Percentiles rank a stretch among this genome's conserved stretches.
phyloP scores from a whole-genome alignment of 1,139 yeast species.

The Taphrina communis region DNA sequence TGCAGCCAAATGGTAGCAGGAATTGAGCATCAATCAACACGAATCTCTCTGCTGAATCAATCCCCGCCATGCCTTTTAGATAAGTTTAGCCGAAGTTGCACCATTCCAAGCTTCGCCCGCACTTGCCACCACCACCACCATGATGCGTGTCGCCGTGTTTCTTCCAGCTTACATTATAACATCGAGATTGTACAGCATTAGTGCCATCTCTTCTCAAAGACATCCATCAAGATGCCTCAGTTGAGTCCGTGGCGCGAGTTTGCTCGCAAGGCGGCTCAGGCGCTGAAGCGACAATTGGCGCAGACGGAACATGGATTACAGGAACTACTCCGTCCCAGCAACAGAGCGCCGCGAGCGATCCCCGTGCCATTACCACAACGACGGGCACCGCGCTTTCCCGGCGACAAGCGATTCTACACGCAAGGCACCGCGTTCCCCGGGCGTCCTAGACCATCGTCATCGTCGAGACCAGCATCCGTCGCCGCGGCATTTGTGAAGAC shows the following conservation, averaged over 20 bases:
- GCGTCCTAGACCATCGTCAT: background rate
- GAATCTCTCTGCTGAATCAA: background rate
- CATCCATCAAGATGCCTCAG: background rate
- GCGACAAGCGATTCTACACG: constrained; percentile 28
- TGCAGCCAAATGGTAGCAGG: no score
- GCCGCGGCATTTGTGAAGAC: background rate
- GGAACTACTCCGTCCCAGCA: constrained; percentile 19
- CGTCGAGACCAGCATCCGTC: background rate
- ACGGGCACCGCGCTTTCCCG: constrained; percentile 25
- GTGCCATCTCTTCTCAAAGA: background rate
- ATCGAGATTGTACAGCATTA: no score
- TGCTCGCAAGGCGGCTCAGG: constrained; percentile 41
- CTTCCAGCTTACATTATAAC: no score
- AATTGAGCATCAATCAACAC: background rate
- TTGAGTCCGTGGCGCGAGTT: constrained; percentile 26
- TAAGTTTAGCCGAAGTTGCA: constrained; percentile 10
- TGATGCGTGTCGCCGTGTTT: background rate
- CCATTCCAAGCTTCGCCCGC: constrained; percentile 13
- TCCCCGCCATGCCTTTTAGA: background rate
- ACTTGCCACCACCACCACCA: constrained; percentile 12
- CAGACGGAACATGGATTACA: constrained; percentile 34
- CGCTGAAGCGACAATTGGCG: constrained; percentile 34
- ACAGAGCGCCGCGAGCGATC: constrained; percentile 18
- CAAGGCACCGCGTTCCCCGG: background rate
- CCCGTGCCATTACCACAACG: constrained; percentile 28